These are phyloP conservation scores for Micractinium sp. DNA, from an alignment of 139 green algal genomes.

Conservation along the genomic window DNA sequence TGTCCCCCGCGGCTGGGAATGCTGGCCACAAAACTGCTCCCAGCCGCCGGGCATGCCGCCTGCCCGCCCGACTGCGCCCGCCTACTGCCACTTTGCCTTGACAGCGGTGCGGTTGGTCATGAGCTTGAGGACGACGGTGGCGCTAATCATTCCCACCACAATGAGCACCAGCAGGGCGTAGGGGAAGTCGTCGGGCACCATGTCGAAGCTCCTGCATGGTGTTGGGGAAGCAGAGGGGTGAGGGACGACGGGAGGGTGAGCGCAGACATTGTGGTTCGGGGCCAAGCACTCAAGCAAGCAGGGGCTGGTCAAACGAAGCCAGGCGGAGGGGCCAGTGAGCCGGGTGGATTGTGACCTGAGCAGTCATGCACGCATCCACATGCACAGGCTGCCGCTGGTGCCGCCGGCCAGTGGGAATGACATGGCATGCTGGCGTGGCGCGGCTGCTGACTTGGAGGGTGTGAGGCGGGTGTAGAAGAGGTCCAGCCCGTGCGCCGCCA, in stretches of 20 bases:
- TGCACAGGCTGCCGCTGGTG: not conserved
- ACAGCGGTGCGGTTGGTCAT: constrained; percentile 56
- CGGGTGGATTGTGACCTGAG: not conserved
- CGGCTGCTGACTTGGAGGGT: constrained; percentile 56
- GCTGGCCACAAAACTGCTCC: no score
- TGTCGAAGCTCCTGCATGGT: constrained; percentile 75
- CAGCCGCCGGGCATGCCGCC: no score
- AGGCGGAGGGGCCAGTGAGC: not conserved
- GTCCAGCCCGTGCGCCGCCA: constrained; percentile 78
- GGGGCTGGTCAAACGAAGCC: not conserved
- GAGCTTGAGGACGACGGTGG: constrained; percentile 52
- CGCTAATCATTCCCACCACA: constrained; percentile 65
- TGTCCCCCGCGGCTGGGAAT: no score
- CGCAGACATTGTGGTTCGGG: not conserved
- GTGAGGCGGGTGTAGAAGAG: constrained; percentile 85
- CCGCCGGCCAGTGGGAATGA: not conserved
- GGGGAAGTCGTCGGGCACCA: constrained; percentile 91
- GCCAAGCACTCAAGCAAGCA: not conserved
- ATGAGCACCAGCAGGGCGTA: constrained; percentile 88
- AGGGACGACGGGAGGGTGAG: not conserved
- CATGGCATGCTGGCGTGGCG: not conserved
- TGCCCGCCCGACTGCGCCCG: no score
- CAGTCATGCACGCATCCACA: not conserved
- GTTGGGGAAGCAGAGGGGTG: not conserved
- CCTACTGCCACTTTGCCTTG: constrained; percentile 73